These are phyloP conservation scores for Serpula lacrymans DNA, from an alignment of 768 basidiomycete species.

Conservation along the genomic window DNA sequence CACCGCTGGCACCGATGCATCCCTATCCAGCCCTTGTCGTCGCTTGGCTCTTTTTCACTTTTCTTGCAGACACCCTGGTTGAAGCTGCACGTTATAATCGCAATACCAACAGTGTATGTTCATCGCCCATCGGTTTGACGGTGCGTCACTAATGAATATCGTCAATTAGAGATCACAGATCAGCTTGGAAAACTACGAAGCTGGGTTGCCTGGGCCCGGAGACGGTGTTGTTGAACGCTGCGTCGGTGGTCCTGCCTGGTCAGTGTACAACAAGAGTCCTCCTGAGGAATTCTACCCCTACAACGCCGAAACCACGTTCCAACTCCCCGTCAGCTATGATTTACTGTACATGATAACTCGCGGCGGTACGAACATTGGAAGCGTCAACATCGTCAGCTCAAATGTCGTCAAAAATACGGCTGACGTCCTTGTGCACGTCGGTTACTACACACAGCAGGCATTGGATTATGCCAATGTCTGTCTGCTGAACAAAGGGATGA, in stretches of 20 bases:
- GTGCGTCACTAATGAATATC: too few species aligned
- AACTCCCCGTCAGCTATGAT: conserved; percentile 28
- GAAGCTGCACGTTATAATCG: too few species aligned
- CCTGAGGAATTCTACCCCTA: too few species aligned
- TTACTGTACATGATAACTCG: conserved; percentile 26
- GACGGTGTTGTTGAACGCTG: conserved; percentile 12
- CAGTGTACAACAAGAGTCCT: too few species aligned
- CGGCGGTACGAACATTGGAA: conserved; percentile 24
- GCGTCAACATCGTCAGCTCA: conserved; percentile 27
- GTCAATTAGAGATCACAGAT: too few species aligned
- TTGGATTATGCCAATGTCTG: conserved; percentile 28
- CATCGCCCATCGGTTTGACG: too few species aligned
- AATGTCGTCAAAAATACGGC: conserved; percentile 22
- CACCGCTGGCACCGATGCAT: conserved; percentile 13
- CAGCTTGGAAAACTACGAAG: too few species aligned
- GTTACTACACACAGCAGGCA: conserved; percentile 13
- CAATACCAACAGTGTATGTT: too few species aligned
- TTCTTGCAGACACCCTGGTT: too few species aligned
- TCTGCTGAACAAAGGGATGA: conserved; percentile 18
- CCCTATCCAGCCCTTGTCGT: conserved; percentile 17
- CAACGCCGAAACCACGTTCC: conserved; percentile 23
- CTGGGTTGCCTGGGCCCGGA: neutral
- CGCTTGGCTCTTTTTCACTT: too few species aligned
- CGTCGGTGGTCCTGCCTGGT: conserved; percentile 17
- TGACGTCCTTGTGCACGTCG: conserved; percentile 24